phyloP scores from a whole-genome alignment of 2,329 filamentous ascomycete genomes.

The Fonsecaea pedrosoi region DNA sequence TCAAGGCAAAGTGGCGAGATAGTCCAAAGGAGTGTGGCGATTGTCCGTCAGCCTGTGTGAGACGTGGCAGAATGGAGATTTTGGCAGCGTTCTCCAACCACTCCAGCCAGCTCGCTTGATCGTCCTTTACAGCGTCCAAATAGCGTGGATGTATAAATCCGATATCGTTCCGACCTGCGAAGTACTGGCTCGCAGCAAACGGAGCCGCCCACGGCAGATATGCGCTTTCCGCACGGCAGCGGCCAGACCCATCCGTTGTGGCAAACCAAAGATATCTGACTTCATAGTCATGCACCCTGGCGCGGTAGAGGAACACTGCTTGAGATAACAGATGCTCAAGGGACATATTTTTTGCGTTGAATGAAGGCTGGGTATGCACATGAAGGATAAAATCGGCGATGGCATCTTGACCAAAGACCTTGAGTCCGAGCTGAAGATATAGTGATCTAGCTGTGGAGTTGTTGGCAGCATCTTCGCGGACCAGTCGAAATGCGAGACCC shows the following conservation, averaged over 20 bases:
- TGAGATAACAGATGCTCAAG: constrained; percentile 14
- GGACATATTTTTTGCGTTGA: constrained; percentile 7
- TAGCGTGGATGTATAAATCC: constrained; percentile 17
- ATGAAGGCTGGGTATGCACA: constrained; percentile 8
- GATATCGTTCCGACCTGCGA: constrained; percentile 6
- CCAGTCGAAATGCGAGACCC: constrained; percentile 9
- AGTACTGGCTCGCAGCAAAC: constrained; percentile 17
- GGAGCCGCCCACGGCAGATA: constrained; percentile 13
- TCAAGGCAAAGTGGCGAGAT: constrained; percentile 11
- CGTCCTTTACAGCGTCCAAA: constrained; percentile 4
- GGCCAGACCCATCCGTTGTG: constrained; percentile 7
- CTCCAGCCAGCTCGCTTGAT: constrained; percentile 6
- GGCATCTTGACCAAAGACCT: constrained; percentile 11
- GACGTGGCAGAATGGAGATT: constrained; percentile 17
- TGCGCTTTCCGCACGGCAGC: constrained; percentile 7
- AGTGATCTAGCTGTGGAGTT: constrained; percentile 16
- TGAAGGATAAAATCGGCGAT: constrained; percentile 11
- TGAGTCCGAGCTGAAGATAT: constrained; percentile 17
- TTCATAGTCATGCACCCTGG: constrained; percentile 13
- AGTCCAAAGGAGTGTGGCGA: constrained; percentile 13
- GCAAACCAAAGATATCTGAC: constrained; percentile 16
- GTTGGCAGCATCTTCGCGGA: constrained; percentile 16
- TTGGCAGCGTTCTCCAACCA: constrained; percentile 14
- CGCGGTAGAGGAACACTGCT: constrained; percentile 11
- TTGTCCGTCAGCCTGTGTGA: background rate